These are phyloP conservation scores for Coemansia reversa DNA, from an alignment of 192 early-diverging fungal species.

Conservation along the genomic window DNA sequence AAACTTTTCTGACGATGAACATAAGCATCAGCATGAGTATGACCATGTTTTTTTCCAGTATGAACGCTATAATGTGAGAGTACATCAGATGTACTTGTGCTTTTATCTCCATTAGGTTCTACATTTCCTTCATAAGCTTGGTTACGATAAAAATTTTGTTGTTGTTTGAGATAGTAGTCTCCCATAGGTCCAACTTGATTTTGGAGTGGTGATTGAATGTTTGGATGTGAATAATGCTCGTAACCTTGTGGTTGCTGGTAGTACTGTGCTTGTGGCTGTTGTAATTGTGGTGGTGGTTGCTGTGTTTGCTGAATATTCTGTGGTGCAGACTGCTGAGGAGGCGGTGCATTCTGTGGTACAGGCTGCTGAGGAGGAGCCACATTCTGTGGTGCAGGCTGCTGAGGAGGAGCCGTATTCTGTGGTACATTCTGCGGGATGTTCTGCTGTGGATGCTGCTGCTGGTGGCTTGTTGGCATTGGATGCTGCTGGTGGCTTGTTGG, in stretches of 20 bases:
- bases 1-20: background rate
- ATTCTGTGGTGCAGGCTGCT: too few species aligned
- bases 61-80: constrained; percentile 6
- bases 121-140: background rate
- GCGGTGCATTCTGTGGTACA: too few species aligned
- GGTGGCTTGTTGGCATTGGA: too few species aligned
- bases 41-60: background rate
- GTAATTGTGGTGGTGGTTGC: constrained; percentile 1
- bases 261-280: background rate
- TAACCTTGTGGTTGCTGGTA: constrained; percentile 2
- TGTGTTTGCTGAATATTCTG: too few species aligned
- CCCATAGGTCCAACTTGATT: background rate
- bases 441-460: too few species aligned
- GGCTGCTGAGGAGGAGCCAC: too few species aligned
- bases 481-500: too few species aligned
- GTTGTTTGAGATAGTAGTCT: background rate
- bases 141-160: background rate
- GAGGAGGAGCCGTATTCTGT: too few species aligned
- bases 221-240: constrained; percentile 7
- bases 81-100: background rate
- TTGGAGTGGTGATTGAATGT: background rate
- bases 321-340: too few species aligned
- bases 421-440: too few species aligned
- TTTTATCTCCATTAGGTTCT: too few species aligned
- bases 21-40: background rate